Evolutionary conservation across 306 rosid genomes (phyloP).

Genomic region (Dryas drummondii): DNA sequence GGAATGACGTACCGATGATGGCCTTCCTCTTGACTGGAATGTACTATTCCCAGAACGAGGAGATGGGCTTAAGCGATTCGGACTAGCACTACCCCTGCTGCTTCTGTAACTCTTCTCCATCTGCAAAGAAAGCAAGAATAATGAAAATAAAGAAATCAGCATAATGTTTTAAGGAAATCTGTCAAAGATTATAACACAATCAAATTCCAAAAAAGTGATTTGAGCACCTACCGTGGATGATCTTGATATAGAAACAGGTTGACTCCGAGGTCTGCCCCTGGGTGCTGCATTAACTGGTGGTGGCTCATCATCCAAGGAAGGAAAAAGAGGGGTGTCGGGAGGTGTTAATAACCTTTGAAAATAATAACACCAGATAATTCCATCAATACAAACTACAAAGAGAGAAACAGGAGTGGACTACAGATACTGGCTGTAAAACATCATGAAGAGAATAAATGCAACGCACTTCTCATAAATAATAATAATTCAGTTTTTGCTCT

Average conservation of each 20-base stretch:
- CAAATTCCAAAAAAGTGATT: slow-evolving; percentile 20
- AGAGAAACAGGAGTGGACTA: slow-evolving; percentile 12
- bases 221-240: slow-evolving; percentile 65
- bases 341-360: slow-evolving; percentile 77
- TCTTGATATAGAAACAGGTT: slow-evolving; percentile 84
- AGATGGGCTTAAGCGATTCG: slow-evolving; percentile 73
- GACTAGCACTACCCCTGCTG: slow-evolving; percentile 89
- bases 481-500: neutral
- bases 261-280: slow-evolving; percentile 81
- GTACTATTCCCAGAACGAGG: slow-evolving; percentile 65
- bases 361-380: slow-evolving; percentile 14
- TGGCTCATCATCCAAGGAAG: slow-evolving; percentile 75
- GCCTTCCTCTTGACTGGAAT: slow-evolving; percentile 65
- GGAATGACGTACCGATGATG: slow-evolving; percentile 57
- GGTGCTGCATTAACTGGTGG: slow-evolving; percentile 35
- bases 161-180: slow-evolving; percentile 16
- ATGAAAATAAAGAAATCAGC: slow-evolving; percentile 17
- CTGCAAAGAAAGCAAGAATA: slow-evolving; percentile 38
- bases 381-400: slow-evolving; percentile 28
- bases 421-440: neutral
- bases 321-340: slow-evolving; percentile 85
- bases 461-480: neutral
- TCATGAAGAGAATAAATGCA: neutral
- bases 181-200: slow-evolving; percentile 16
- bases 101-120: slow-evolving; percentile 83